phyloP scores from a whole-genome alignment of 1,284 basidiomycete species.

The Trametes versicolor region DNA sequence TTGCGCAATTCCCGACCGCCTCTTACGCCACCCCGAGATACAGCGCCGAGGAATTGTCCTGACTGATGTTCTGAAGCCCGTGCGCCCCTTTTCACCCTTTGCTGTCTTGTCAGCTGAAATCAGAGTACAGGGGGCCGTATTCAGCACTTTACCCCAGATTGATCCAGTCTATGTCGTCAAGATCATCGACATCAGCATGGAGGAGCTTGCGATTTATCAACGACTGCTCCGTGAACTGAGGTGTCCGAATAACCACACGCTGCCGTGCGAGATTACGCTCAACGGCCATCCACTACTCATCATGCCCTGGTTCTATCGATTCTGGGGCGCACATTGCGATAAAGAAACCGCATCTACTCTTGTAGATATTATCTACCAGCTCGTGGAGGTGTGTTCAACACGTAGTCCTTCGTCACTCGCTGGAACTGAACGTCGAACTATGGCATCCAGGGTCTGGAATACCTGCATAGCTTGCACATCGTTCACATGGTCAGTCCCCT shows the following conservation, averaged over 20 bases:
- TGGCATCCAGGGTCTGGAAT: background rate
- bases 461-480: background rate
- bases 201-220: background rate
- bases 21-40: constrained; percentile 36
- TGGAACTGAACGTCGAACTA: background rate
- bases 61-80: background rate
- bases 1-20: too few species aligned
- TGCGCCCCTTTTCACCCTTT: too few species aligned
- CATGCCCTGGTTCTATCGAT: background rate
- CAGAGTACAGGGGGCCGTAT: too few species aligned
- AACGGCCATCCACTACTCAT: background rate
- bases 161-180: background rate
- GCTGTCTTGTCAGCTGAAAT: too few species aligned
- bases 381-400: background rate
- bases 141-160: too few species aligned
- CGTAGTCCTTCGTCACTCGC: background rate
- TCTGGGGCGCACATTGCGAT: background rate
- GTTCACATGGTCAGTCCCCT: constrained; percentile 4
- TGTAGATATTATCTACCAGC: background rate
- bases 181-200: background rate
- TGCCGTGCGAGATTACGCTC: background rate
- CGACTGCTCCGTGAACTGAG: background rate
- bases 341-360: background rate
- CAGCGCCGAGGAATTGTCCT: constrained; percentile 17
- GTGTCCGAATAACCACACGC: background rate